These are phyloP conservation scores for Monascus ruber DNA, from an alignment of 2,329 filamentous ascomycete genomes.

Conservation along the genomic window DNA sequence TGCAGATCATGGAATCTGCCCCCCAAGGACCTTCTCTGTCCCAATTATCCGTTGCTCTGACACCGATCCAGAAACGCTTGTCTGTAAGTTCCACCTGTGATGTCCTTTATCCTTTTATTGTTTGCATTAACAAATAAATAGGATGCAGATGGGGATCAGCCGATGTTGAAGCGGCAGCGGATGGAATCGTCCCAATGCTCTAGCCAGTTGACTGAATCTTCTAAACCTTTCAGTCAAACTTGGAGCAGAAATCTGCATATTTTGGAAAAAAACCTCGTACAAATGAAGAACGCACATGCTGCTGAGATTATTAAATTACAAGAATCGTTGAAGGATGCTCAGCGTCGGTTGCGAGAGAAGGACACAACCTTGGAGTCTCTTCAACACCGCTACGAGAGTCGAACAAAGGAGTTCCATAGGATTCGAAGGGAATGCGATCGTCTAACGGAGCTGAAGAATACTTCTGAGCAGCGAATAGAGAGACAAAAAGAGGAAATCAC, in stretches of 20 bases:
- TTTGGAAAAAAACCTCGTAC: conserved; percentile 18
- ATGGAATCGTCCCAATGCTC: conserved; percentile 24
- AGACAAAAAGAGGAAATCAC: conserved; percentile 26
- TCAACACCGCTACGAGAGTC: conserved; percentile 36
- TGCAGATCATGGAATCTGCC: conserved; percentile 16
- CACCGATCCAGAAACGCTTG: conserved; percentile 17
- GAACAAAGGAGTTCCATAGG: conserved; percentile 25
- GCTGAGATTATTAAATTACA: conserved; percentile 21
- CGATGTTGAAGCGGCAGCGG: conserved; percentile 27
- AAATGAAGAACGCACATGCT: conserved; percentile 20
- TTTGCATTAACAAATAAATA: conserved; percentile 1
- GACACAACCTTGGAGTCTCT: conserved; percentile 23
- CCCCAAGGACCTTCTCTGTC: too few species aligned
- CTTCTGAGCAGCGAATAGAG: conserved; percentile 21
- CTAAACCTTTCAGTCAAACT: conserved; percentile 19
- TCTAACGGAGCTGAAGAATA: conserved; percentile 17
- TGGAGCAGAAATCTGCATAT: conserved; percentile 17
- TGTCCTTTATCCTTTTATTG: too few species aligned
- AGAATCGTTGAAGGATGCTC: conserved; percentile 12
- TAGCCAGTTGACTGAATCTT: conserved; percentile 26
- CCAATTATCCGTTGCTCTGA: background rate
- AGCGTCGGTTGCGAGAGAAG: conserved; percentile 20
- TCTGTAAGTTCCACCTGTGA: conserved; percentile 14
- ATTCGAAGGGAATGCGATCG: conserved; percentile 25
- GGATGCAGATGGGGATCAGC: conserved; percentile 20